phyloP scores from a whole-genome alignment of 176 grass and related monocot genomes.

The Zizania latifolia region DNA sequence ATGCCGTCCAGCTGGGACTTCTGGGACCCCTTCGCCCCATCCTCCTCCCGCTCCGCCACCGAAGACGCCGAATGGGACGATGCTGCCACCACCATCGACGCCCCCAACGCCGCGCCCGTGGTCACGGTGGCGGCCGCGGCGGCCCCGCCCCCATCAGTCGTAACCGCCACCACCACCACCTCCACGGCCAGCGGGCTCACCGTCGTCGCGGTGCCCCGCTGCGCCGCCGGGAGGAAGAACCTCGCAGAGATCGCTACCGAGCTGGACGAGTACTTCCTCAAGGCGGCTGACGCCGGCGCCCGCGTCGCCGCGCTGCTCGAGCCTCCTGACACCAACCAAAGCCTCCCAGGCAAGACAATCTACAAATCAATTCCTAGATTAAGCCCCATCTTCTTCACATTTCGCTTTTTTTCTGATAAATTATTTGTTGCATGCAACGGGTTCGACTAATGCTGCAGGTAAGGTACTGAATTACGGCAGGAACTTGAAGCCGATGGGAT shows the following conservation, averaged over 20 bases:
- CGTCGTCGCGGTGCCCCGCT: slow-evolving; percentile 65
- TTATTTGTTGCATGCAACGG: not conserved
- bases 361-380: not conserved
- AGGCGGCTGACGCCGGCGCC: slow-evolving; percentile 72
- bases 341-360: slow-evolving; percentile 38
- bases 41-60: slow-evolving; percentile 60
- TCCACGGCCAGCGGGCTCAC: slow-evolving; percentile 60
- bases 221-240: slow-evolving; percentile 50
- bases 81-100: slow-evolving; percentile 37
- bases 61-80: slow-evolving; percentile 83
- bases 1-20: slow-evolving; percentile 92
- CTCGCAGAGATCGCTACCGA: slow-evolving; percentile 88
- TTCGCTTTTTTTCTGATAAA: not conserved
- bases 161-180: slow-evolving; percentile 62
- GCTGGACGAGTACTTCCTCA: slow-evolving; percentile 98
- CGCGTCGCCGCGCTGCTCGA: slow-evolving; percentile 73
- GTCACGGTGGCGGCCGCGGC: slow-evolving; percentile 27
- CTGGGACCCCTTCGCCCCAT: slow-evolving; percentile 92
- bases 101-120: slow-evolving; percentile 17
- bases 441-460: slow-evolving; percentile 31
- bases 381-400: slow-evolving; percentile 4
- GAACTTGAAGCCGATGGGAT: slow-evolving; percentile 66
- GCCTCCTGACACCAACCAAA: slow-evolving; percentile 28
- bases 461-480: slow-evolving; percentile 76
- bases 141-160: slow-evolving; percentile 48